Evolutionary conservation across 768 basidiomycete species (phyloP).

Genomic region (Mycena vulgaris): DNA sequence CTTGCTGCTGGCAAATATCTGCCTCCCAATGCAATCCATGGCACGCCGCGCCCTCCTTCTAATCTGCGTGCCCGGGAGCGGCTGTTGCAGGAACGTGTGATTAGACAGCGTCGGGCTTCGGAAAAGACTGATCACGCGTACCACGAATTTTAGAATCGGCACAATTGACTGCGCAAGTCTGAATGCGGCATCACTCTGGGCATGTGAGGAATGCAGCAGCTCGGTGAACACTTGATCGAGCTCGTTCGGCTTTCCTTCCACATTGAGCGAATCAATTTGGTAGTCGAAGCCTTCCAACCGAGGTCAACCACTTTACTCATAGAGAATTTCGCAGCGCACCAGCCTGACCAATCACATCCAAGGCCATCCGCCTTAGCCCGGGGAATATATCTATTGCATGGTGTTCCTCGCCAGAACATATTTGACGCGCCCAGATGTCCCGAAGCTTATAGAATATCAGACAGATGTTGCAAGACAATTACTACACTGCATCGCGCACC

Average conservation of each 20-base stretch:
- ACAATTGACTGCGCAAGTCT: slow-evolving; percentile 42
- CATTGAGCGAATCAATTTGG: slow-evolving; percentile 12
- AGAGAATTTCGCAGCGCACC: no score
- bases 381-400: no score
- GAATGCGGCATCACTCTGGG: slow-evolving; percentile 13
- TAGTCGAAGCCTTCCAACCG: slow-evolving; percentile 30
- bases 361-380: no score
- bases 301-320: no score
- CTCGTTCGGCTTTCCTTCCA: slow-evolving; percentile 44
- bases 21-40: slow-evolving; percentile 56
- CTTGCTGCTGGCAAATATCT: slow-evolving; percentile 59
- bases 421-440: no score
- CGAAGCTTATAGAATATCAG: no score
- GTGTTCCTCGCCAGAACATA: no score
- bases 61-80: slow-evolving; percentile 21
- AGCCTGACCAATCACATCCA: no score
- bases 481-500: no score
- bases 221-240: slow-evolving; percentile 51
- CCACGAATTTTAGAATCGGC: slow-evolving; percentile 49
- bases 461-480: no score
- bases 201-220: slow-evolving; percentile 40
- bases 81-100: slow-evolving; percentile 1
- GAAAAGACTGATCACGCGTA: slow-evolving; percentile 8
- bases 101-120: neutral
- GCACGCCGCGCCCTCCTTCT: slow-evolving; percentile 36